Conservation (phyloP, 441 rosid species). For the Aleurites moluccanus region DNA sequence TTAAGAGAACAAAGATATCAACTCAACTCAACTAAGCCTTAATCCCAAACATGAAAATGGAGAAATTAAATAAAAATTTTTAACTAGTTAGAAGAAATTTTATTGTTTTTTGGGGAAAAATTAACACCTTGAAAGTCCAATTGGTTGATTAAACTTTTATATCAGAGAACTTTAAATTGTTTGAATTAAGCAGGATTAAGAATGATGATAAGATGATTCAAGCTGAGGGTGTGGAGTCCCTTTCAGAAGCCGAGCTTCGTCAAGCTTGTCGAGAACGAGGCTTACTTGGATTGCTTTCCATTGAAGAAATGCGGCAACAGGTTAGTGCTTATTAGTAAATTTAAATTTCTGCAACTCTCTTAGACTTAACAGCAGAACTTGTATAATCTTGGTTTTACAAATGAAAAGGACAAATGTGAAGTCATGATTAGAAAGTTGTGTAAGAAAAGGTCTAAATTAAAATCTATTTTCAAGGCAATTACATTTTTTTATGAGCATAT, state of each 20-base stretch:
- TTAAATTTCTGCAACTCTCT: not conserved
- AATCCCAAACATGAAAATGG: not conserved
- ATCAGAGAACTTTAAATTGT: conserved; percentile 3
- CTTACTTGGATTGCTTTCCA: conserved; percentile 83
- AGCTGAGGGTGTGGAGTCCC: conserved; percentile 94
- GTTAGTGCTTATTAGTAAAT: conserved; percentile 30
- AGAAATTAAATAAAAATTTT: too few relatives aligned
- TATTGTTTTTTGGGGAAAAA: conserved; percentile 4
- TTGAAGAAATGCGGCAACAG: conserved; percentile 95
- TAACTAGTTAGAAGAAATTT: not conserved
- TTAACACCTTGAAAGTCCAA: conserved; percentile 9
- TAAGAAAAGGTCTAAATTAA: not conserved
- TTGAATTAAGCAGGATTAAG: conserved; percentile 64
- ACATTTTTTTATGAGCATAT: not conserved
- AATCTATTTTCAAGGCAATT: conserved; percentile 5
- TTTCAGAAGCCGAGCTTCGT: conserved; percentile 86
- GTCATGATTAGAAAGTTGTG: not conserved
- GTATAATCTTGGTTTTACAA: not conserved
- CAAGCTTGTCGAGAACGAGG: conserved; percentile 97
- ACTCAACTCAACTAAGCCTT: not conserved
- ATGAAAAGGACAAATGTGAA: not conserved
- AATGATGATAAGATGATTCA: conserved; percentile 90
- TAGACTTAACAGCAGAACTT: not conserved
- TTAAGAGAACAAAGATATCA: not conserved
- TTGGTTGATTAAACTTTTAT: conserved; percentile 8